phyloP scores from a whole-genome alignment of 305 asterid genomes.

The Lippia alba region DNA sequence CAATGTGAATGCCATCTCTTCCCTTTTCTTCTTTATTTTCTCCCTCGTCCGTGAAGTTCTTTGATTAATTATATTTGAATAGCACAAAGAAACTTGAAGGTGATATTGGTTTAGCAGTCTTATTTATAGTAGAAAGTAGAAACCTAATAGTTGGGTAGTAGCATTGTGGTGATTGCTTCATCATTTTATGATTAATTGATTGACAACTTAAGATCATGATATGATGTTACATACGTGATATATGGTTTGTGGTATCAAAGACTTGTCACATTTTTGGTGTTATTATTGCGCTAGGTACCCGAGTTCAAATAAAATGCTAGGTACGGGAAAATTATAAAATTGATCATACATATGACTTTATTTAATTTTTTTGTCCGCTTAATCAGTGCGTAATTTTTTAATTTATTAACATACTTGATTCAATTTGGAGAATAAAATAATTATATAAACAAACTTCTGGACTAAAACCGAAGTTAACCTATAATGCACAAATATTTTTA shows the following conservation, averaged over 20 bases:
- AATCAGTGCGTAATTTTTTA: too few relatives aligned
- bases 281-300: neutral
- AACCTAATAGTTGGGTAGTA: conserved; percentile 37
- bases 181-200: neutral
- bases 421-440: too few relatives aligned
- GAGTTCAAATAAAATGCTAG: too few relatives aligned
- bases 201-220: conserved; percentile 26
- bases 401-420: too few relatives aligned
- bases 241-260: conserved; percentile 15
- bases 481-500: too few relatives aligned
- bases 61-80: neutral
- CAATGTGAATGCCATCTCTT: conserved; percentile 39
- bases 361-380: too few relatives aligned
- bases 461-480: too few relatives aligned
- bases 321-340: neutral
- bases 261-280: neutral
- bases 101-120: conserved; percentile 5
- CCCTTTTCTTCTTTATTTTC: neutral
- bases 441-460: too few relatives aligned
- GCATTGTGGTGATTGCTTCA: conserved; percentile 20
- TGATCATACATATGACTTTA: too few relatives aligned
- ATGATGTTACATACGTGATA: conserved; percentile 26
- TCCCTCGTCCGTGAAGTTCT: conserved; percentile 16
- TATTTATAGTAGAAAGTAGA: conserved; percentile 43
- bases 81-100: conserved; percentile 17